Base-by-base conservation (phyloP, 2,329 filamentous ascomycete species). In the Alternaria panax region DNA sequence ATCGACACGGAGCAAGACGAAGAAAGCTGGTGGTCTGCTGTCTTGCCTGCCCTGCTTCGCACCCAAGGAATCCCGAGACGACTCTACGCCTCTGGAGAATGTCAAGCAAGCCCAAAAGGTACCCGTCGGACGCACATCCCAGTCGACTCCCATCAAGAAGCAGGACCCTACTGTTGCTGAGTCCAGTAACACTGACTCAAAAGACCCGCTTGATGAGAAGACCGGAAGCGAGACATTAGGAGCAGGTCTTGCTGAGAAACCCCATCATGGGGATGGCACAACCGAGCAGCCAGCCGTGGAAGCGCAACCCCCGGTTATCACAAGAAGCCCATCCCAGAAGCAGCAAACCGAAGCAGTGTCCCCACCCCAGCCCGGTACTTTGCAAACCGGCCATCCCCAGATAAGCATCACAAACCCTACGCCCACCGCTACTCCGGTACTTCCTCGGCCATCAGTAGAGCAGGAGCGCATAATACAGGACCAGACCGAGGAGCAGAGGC, bases 31-130 rank as follows among this genome's bases (percentile, higher is more conserved):
- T 22, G 73, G 74, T 16, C 67, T 83, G 30, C 68, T 83, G 11
- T 74, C 80, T 12, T 84, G 92, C 54, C 81, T 92, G 59, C 87
- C 85, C 60, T 92, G 90, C 80, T 92, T 90, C 75, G 83, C 87
- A 40, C 87, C 88, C 50, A 88, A 89, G 63, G 83, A 86, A 64
- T 83, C 84, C 16, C 85, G 86, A 8, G 68, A 60, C 28, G 72
- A 77, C 45, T 66, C 67, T n/a, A 65, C 86, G 58, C 83, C 86
- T 38, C 80, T 76, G 25, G 79, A 81, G 62, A 79, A 80, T 40
- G 75, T 78, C 20, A 83, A 82, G 68, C 78, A 79, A 50, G 71
- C 76, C 20, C 73, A 71, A 51, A 78, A 75, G 53, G 62, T 77
- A 20, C 77, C 78, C 42, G 70, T 78, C 7, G 69, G 69, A 14